Evolutionary conservation across 371 early-diverging fungal species (phyloP).

Genomic region (Lichtheimia corymbifera): DNA sequence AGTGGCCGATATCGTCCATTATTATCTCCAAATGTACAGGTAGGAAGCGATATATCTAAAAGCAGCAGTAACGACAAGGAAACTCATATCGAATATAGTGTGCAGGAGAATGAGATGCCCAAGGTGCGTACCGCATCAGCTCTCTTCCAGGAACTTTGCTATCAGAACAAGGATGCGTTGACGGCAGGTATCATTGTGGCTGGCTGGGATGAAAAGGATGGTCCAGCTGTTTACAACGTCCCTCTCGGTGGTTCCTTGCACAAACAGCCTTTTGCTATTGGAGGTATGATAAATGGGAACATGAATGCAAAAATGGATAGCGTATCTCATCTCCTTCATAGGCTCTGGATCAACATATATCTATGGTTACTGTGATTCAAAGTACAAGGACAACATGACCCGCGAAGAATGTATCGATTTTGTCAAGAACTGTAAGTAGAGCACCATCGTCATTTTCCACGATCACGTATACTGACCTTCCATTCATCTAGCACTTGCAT

Average conservation of each 20-base stretch:
- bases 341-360: conserved; percentile 98
- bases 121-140: conserved; percentile 92
- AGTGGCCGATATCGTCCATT: conserved; percentile 94
- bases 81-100: conserved; percentile 48
- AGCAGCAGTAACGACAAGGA: not conserved
- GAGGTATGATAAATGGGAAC: conserved; percentile 58
- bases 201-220: conserved; percentile 95
- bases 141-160: conserved; percentile 94
- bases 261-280: conserved; percentile 93
- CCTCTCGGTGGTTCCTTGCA: conserved; percentile 96
- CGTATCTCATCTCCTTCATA: conserved; percentile 20
- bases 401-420: conserved; percentile 92
- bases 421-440: conserved; percentile 88
- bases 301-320: not conserved
- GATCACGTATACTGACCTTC: not conserved
- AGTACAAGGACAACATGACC: conserved; percentile 85
- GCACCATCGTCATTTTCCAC: not conserved
- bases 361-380: conserved; percentile 97
- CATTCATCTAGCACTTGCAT: conserved; percentile 70
- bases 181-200: conserved; percentile 99
- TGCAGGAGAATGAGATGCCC: conserved; percentile 85
- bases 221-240: conserved; percentile 93
- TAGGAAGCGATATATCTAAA: conserved; percentile 23
- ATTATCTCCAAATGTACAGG: conserved; percentile 90
- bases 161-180: conserved; percentile 90